Evolutionary conservation across 257 asterid genomes (phyloP).

Genomic region (Cordia subcordata): DNA sequence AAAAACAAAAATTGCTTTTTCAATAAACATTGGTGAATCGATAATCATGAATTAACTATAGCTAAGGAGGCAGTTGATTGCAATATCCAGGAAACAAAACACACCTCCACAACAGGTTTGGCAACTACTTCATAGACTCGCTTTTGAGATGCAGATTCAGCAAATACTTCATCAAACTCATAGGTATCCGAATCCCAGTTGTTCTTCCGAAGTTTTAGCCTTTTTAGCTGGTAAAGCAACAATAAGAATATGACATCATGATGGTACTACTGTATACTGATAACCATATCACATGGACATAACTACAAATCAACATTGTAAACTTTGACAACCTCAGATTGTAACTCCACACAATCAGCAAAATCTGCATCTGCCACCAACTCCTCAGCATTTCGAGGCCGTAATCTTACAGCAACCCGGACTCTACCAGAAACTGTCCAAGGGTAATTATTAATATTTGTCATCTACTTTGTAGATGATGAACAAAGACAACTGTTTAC

Average conservation of each 20-base stretch:
- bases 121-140: slow-evolving; percentile 99
- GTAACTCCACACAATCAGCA: slow-evolving; percentile 98
- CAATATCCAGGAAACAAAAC: slow-evolving; percentile 17
- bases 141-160: slow-evolving; percentile 94
- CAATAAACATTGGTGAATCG: too few species aligned
- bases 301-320: neutral
- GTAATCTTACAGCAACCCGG: slow-evolving; percentile 86
- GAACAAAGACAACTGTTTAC: neutral
- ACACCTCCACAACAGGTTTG: slow-evolving; percentile 98
- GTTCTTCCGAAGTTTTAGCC: slow-evolving; percentile 92
- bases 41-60: neutral
- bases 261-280: slow-evolving; percentile 11
- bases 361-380: slow-evolving; percentile 96
- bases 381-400: slow-evolving; percentile 95
- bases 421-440: slow-evolving; percentile 89
- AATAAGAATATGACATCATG: slow-evolving; percentile 16
- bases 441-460: slow-evolving; percentile 9
- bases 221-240: slow-evolving; percentile 66
- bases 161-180: slow-evolving; percentile 93
- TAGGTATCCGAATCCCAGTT: slow-evolving; percentile 98
- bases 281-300: slow-evolving; percentile 9
- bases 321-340: slow-evolving; percentile 66
- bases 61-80: neutral
- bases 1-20: too few species aligned
- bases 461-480: neutral